Conservation (phyloP, 2,329 filamentous ascomycete genomes). For the Alternaria sp. region DNA sequence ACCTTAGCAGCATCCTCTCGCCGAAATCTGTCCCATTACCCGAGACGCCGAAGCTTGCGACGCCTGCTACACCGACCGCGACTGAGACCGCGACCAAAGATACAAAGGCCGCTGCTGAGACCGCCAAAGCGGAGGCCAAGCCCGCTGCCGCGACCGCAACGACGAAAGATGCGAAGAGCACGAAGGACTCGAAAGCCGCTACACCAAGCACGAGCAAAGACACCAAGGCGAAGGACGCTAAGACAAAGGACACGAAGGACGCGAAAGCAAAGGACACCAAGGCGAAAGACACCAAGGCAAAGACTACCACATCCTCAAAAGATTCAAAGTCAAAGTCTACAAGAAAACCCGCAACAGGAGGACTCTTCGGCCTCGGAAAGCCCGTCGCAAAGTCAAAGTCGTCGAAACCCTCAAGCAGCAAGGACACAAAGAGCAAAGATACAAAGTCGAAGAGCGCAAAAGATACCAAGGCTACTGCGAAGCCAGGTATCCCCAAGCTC, state of each 20-base stretch:
- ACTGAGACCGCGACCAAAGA: neutral
- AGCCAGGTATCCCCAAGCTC: slow-evolving; percentile 22
- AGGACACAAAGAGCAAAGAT: slow-evolving; percentile 2
- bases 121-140: slow-evolving; percentile 2
- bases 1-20: slow-evolving; percentile 25
- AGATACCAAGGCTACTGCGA: neutral
- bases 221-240: slow-evolving; percentile 4
- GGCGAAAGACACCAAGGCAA: slow-evolving; percentile 3
- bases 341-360: slow-evolving; percentile 6
- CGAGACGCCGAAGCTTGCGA: slow-evolving; percentile 28
- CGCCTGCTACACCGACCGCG: neutral
- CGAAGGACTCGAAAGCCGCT: neutral
- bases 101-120: neutral
- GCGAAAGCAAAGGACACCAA: neutral
- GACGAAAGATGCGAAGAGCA: neutral
- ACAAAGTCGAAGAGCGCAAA: neutral
- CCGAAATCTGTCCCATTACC: slow-evolving; percentile 35
- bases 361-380: slow-evolving; percentile 11
- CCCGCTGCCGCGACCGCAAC: neutral
- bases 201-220: neutral
- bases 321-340: slow-evolving; percentile 1
- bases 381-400: slow-evolving; percentile 5
- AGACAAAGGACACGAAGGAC: neutral
- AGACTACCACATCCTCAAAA: neutral
- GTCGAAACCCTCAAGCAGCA: slow-evolving; percentile 5